Percentiles rank a stretch among this genome's conserved stretches.
Conservation (phyloP, 1,284 basidiomycete species). For the Fistulina hepatica region DNA sequence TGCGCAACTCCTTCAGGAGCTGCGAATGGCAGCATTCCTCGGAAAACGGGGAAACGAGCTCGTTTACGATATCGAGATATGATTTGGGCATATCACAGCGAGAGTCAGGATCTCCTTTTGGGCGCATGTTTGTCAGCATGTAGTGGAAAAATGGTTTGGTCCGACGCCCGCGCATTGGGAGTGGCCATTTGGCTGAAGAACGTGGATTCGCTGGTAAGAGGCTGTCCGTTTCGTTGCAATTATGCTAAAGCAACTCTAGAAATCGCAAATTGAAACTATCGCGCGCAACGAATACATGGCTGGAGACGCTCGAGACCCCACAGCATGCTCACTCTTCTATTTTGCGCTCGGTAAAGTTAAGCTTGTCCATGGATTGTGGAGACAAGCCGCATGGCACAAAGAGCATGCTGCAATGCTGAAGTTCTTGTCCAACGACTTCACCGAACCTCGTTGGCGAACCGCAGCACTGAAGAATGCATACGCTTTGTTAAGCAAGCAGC, state of each 20-base stretch:
- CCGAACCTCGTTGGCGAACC: slow-evolving; percentile 76
- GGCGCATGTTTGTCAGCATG: slow-evolving; percentile 63
- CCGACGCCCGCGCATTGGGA: slow-evolving; percentile 77
- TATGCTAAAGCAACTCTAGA: slow-evolving; percentile 31
- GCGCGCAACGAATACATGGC: slow-evolving; percentile 89
- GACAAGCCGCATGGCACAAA: slow-evolving; percentile 88
- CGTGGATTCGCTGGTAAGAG: slow-evolving; percentile 60
- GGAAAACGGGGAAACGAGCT: slow-evolving; percentile 43
- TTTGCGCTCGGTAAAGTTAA: slow-evolving; percentile 90
- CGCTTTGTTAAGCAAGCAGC: slow-evolving; percentile 81
- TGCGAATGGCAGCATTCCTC: slow-evolving; percentile 29
- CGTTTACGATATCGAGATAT: slow-evolving; percentile 85
- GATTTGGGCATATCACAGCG: slow-evolving; percentile 92
- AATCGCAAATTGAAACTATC: slow-evolving; percentile 76
- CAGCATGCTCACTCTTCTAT: slow-evolving; percentile 83
- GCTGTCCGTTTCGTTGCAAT: slow-evolving; percentile 2
- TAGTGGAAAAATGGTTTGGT: slow-evolving; percentile 78
- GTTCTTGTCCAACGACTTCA: slow-evolving; percentile 90
- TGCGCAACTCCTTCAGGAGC: slow-evolving; percentile 34
- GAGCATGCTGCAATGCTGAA: slow-evolving; percentile 88
- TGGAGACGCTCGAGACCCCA: slow-evolving; percentile 80
- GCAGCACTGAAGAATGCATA: slow-evolving; percentile 97
- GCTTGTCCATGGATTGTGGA: slow-evolving; percentile 90
- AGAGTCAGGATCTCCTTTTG: slow-evolving; percentile 79
- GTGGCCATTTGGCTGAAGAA: slow-evolving; percentile 84